phyloP scores from a whole-genome alignment of 805 yeast species.

The Wickerhamiella dianesei region DNA sequence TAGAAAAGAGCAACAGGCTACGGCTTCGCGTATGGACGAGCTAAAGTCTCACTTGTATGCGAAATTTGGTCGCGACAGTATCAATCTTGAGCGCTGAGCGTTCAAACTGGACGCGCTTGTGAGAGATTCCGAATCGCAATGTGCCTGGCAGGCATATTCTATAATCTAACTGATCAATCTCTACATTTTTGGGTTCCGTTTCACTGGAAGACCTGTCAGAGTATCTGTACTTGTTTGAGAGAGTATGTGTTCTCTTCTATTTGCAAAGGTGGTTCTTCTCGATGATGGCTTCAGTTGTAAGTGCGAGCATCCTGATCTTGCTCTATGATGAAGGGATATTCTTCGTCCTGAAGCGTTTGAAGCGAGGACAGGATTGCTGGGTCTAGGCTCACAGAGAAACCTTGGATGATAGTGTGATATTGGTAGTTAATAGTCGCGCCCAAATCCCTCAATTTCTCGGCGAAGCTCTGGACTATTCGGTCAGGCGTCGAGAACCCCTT shows the following conservation, averaged over 20 bases:
- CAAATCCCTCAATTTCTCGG: conserved; percentile 24
- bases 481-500: conserved; percentile 24
- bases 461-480: conserved; percentile 24
- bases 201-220: too few relatives aligned
- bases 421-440: conserved; percentile 38
- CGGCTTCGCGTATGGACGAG: conserved; percentile 41
- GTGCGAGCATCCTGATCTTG: conserved; percentile 29
- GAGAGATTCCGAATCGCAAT: too few relatives aligned
- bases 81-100: conserved; percentile 59
- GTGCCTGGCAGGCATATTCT: too few relatives aligned
- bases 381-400: conserved; percentile 30
- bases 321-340: conserved; percentile 34
- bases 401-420: conserved; percentile 34
- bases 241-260: neutral
- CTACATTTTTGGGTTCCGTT: too few relatives aligned
- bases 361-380: conserved; percentile 11
- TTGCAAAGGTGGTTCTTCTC: too few relatives aligned
- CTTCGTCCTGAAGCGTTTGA: conserved; percentile 23
- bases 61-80: conserved; percentile 68
- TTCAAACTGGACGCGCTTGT: too few relatives aligned
- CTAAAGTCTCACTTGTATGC: conserved; percentile 70
- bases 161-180: too few relatives aligned
- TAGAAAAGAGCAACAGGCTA: conserved; percentile 35
- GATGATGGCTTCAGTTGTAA: neutral
- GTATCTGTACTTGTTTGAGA: too few relatives aligned